These are phyloP conservation scores for Ramicandelaber brevisporus DNA, from an alignment of 192 early-diverging fungal species.

Conservation along the genomic window DNA sequence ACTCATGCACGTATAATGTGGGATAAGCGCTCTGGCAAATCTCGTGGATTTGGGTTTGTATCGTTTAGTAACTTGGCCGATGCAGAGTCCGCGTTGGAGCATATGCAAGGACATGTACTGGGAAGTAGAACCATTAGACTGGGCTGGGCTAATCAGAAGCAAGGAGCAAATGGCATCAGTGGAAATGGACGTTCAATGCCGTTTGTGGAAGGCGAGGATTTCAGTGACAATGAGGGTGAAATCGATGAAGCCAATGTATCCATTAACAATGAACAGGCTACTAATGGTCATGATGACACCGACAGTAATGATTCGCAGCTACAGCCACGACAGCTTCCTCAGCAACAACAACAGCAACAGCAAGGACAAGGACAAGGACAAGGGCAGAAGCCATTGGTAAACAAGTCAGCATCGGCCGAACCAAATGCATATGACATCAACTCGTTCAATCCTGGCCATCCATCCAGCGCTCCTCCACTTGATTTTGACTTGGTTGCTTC, in stretches of 20 bases:
- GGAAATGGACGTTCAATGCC: neutral
- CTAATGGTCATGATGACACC: too few species aligned
- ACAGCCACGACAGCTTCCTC: neutral
- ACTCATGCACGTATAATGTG: conserved; percentile 85
- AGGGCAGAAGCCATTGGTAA: conserved; percentile 18
- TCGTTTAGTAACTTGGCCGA: conserved; percentile 67
- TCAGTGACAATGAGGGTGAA: too few species aligned
- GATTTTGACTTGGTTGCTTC: too few species aligned
- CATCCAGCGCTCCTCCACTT: too few species aligned
- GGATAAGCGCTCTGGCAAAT: conserved; percentile 68
- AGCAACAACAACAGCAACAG: conserved; percentile 2
- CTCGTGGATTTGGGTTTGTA: conserved; percentile 79
- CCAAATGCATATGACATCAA: too few species aligned
- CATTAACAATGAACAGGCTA: too few species aligned
- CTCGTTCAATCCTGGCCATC: too few species aligned
- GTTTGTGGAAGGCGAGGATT: too few species aligned
- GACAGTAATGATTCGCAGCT: neutral
- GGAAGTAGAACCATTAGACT: conserved; percentile 68
- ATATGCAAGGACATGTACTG: conserved; percentile 77
- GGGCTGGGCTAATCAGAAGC: conserved; percentile 87
- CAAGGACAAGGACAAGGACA: neutral
- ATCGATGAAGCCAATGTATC: too few species aligned
- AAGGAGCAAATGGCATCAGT: conserved; percentile 6
- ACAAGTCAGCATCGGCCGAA: conserved; percentile 44
- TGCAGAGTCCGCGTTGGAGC: conserved; percentile 57